phyloP scores from a whole-genome alignment of 768 basidiomycete species.

The Mycena chlorophos region DNA sequence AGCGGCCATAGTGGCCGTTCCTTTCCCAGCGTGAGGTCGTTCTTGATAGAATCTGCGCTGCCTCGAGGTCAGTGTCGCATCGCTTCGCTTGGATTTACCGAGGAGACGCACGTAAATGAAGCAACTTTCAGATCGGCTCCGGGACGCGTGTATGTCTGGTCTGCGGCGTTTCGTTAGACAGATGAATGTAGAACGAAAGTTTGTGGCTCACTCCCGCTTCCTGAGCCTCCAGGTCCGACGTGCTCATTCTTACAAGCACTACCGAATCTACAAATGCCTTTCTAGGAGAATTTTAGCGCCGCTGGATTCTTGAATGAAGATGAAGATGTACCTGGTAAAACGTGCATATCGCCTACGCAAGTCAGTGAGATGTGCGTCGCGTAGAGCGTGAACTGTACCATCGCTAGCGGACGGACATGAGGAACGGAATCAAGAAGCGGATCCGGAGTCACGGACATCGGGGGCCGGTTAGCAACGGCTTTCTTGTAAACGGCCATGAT shows the following conservation, averaged over 20 bases:
- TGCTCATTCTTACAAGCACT: conserved; percentile 17
- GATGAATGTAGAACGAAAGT: not conserved
- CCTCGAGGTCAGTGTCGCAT: not conserved
- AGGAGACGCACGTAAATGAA: conserved; percentile 14
- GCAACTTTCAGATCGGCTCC: conserved; percentile 15
- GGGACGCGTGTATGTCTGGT: conserved; percentile 19
- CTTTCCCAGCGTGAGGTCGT: conserved; percentile 56
- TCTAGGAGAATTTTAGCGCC: conserved; percentile 14
- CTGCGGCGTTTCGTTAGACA: not conserved
- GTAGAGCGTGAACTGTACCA: no score
- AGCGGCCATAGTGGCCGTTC: conserved; percentile 83
- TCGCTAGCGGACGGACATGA: not conserved
- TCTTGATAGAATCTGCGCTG: conserved; percentile 62
- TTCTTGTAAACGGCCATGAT: conserved; percentile 13
- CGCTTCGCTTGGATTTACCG: no score
- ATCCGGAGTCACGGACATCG: not conserved
- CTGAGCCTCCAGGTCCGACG: not conserved
- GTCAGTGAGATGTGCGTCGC: not conserved
- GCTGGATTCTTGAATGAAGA: no score
- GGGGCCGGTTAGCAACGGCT: not conserved
- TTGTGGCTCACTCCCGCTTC: conserved; percentile 1
- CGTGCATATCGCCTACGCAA: not conserved
- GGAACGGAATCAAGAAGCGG: not conserved
- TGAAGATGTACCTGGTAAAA: no score
- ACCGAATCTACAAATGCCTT: conserved; percentile 16